These are phyloP conservation scores for Carex littledalei DNA, from an alignment of 176 grass and related monocot species.

Conservation along the genomic window DNA sequence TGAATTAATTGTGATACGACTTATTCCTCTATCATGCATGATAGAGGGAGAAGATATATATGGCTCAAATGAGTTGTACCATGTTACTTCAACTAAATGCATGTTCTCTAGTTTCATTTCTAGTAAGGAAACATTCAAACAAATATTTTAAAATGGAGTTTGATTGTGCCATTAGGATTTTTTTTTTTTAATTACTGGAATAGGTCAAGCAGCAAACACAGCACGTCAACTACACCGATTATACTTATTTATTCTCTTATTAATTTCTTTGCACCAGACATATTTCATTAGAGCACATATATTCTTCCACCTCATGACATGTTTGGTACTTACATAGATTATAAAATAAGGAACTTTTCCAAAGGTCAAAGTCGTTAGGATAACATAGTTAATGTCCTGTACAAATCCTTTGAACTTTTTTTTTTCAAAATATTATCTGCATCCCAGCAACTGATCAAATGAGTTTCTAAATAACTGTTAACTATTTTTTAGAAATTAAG, in stretches of 20 bases:
- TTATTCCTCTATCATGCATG: background rate
- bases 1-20: no score
- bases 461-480: no score
- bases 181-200: background rate
- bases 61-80: background rate
- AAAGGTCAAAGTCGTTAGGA: background rate
- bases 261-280: background rate
- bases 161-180: no score
- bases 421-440: no score
- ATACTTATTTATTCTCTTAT: no score
- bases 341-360: no score
- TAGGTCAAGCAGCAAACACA: background rate
- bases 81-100: background rate
- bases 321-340: background rate
- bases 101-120: background rate
- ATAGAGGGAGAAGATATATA: background rate
- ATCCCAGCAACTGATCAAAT: no score
- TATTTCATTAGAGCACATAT: background rate
- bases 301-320: background rate
- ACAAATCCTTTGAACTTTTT: background rate
- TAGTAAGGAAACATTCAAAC: background rate
- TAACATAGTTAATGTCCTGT: background rate
- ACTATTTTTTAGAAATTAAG: no score
- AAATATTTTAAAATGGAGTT: background rate
- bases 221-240: no score